A percentile compares a stretch with the other conserved stretches of the same genome.
Evolutionary conservation across 805 yeast genomes (phyloP).

Genomic region (Groenewaldozyma salmanticensis): DNA sequence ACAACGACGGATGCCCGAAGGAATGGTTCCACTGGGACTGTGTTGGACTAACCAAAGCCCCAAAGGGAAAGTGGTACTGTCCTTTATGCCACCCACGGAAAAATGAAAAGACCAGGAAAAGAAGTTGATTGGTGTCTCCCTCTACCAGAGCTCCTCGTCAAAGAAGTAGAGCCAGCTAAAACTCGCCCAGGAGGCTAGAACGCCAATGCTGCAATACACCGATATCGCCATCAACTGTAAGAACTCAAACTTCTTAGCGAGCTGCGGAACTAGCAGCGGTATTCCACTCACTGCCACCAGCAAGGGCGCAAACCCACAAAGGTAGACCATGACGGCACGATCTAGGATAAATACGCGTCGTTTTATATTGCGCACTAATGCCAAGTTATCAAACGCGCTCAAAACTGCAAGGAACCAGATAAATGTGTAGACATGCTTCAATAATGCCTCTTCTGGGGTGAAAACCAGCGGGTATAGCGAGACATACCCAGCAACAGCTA

Average conservation of each 20-base stretch:
- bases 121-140: neutral
- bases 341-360: slow-evolving; percentile 51
- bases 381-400: slow-evolving; percentile 52
- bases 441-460: slow-evolving; percentile 68
- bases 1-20: slow-evolving; percentile 59
- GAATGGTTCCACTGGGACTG: slow-evolving; percentile 96
- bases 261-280: slow-evolving; percentile 43
- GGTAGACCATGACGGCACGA: slow-evolving; percentile 56
- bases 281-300: slow-evolving; percentile 33
- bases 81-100: slow-evolving; percentile 39
- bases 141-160: slow-evolving; percentile 40
- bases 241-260: slow-evolving; percentile 55
- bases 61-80: slow-evolving; percentile 67
- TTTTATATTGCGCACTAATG: slow-evolving; percentile 17
- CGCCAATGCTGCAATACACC: slow-evolving; percentile 79
- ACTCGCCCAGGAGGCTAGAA: slow-evolving; percentile 79
- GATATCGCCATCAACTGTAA: slow-evolving; percentile 73
- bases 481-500: slow-evolving; percentile 73
- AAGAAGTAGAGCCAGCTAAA: slow-evolving; percentile 82
- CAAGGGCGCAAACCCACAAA: slow-evolving; percentile 57
- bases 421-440: slow-evolving; percentile 67
- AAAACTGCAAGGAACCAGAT: slow-evolving; percentile 79
- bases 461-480: slow-evolving; percentile 81
- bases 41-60: slow-evolving; percentile 68
- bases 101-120: neutral